Conservation (phyloP, 2,329 filamentous ascomycete species). For the Aplosporella prunicola region DNA sequence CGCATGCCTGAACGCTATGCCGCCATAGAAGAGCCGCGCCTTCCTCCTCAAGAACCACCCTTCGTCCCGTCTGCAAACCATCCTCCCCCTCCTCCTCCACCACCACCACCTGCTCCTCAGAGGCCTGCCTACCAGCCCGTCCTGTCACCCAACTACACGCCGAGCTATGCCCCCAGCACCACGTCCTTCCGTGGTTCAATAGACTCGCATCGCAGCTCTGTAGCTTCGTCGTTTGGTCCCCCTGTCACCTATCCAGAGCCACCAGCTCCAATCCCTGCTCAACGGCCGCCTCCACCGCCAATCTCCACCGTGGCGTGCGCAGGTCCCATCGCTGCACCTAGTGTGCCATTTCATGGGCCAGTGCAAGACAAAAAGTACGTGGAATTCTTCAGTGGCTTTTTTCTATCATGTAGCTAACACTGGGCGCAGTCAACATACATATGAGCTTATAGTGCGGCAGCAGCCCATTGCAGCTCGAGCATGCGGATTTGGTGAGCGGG, state of each 20-base stretch:
- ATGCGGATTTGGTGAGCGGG: conserved; percentile 74
- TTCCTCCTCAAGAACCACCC: conserved; percentile 23
- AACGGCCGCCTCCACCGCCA: conserved; percentile 7
- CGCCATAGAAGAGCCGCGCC: conserved; percentile 24
- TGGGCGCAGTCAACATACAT: conserved; percentile 22
- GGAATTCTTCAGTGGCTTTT: background rate
- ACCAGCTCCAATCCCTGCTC: conserved; percentile 20
- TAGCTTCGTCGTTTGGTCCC: conserved; percentile 22
- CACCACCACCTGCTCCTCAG: no score
- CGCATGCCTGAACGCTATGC: conserved; percentile 17
- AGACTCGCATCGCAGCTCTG: conserved; percentile 28
- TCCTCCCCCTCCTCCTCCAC: conserved; percentile 12
- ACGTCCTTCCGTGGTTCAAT: conserved; percentile 30
- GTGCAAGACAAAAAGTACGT: conserved; percentile 10
- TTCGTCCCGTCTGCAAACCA: conserved; percentile 29
- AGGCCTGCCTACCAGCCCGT: conserved; percentile 18
- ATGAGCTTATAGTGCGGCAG: conserved; percentile 57
- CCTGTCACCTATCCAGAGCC: conserved; percentile 19
- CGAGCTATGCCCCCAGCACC: conserved; percentile 30
- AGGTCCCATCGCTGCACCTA: conserved; percentile 13
- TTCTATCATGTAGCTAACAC: conserved; percentile 1
- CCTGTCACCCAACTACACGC: conserved; percentile 31
- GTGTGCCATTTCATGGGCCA: conserved; percentile 7
- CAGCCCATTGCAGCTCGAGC: conserved; percentile 69
- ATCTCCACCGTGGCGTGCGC: conserved; percentile 21